Evolutionary conservation across 2,329 filamentous ascomycete species (phyloP).

Genomic region (Clonostachys solani): DNA sequence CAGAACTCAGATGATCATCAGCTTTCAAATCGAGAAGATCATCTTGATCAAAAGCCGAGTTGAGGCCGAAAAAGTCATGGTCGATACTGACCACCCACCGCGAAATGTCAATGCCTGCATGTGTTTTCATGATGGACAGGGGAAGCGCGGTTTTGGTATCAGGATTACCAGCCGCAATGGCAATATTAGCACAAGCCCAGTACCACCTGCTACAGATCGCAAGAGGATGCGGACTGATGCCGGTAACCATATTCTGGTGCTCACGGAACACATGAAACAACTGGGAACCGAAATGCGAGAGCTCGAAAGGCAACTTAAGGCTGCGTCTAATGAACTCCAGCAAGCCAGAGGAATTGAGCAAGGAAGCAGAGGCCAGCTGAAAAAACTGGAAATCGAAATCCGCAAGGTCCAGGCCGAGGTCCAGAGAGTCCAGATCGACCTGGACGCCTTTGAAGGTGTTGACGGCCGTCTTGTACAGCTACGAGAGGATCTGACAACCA

Average conservation of each 20-base stretch:
- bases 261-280: slow-evolving; percentile 44
- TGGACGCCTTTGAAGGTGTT: slow-evolving; percentile 64
- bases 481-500: slow-evolving; percentile 50
- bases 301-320: slow-evolving; percentile 39
- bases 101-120: slow-evolving; percentile 72
- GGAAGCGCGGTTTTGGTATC: slow-evolving; percentile 50
- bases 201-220: slow-evolving; percentile 41
- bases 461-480: slow-evolving; percentile 62
- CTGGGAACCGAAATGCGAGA: slow-evolving; percentile 50
- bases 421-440: slow-evolving; percentile 43
- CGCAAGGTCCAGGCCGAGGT: slow-evolving; percentile 60
- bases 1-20: slow-evolving; percentile 79
- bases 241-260: slow-evolving; percentile 57
- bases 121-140: slow-evolving; percentile 56
- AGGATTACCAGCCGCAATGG: slow-evolving; percentile 44
- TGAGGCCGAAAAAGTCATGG: slow-evolving; percentile 68
- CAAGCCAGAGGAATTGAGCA: slow-evolving; percentile 28
- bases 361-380: slow-evolving; percentile 6
- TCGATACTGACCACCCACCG: slow-evolving; percentile 49
- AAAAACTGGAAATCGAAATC: slow-evolving; percentile 43
- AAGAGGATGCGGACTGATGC: slow-evolving; percentile 79
- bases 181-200: slow-evolving; percentile 33
- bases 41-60: slow-evolving; percentile 67
- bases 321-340: slow-evolving; percentile 33
- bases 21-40: slow-evolving; percentile 76